Conservation (phyloP, 2,329 filamentous ascomycete species). For the Fusarium nisikadoi region DNA sequence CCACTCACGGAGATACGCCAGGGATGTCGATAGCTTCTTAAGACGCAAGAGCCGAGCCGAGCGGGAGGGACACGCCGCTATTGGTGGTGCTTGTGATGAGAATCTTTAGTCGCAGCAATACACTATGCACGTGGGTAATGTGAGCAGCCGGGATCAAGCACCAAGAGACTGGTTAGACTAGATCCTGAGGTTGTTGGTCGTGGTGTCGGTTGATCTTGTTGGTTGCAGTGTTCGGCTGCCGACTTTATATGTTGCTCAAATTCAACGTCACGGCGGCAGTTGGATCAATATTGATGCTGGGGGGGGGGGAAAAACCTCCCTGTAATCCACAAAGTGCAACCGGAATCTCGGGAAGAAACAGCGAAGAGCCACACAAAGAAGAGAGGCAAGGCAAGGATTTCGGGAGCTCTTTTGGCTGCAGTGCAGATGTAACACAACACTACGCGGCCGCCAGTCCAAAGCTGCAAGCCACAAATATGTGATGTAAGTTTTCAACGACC, state of each 20-base stretch:
- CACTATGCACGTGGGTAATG: constrained; percentile 40
- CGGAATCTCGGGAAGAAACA: constrained; percentile 6
- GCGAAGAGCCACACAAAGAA: constrained; percentile 12
- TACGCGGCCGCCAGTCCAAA: constrained; percentile 14
- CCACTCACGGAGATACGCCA: constrained; percentile 19
- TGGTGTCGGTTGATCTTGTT: constrained; percentile 7
- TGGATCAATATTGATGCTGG: neutral
- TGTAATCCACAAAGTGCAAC: neutral
- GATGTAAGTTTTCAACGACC: constrained; percentile 37
- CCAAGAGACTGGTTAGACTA: constrained; percentile 18
- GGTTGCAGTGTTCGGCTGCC: constrained; percentile 7
- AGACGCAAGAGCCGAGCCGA: constrained; percentile 39
- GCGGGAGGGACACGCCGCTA: constrained; percentile 38
- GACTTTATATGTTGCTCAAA: neutral
- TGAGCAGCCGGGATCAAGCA: constrained; percentile 15
- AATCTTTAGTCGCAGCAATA: constrained; percentile 38
- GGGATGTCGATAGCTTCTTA: constrained; percentile 32
- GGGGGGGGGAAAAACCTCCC: too few relatives aligned
- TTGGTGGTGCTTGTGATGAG: constrained; percentile 44
- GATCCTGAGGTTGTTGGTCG: neutral
- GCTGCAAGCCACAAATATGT: constrained; percentile 35
- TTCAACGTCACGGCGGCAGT: neutral
- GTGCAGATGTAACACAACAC: constrained; percentile 34
- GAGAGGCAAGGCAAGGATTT: constrained; percentile 19
- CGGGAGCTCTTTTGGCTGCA: constrained; percentile 18